Evolutionary conservation across 2,329 filamentous ascomycete species (phyloP).

Genomic region (Sporothrix sp.): DNA sequence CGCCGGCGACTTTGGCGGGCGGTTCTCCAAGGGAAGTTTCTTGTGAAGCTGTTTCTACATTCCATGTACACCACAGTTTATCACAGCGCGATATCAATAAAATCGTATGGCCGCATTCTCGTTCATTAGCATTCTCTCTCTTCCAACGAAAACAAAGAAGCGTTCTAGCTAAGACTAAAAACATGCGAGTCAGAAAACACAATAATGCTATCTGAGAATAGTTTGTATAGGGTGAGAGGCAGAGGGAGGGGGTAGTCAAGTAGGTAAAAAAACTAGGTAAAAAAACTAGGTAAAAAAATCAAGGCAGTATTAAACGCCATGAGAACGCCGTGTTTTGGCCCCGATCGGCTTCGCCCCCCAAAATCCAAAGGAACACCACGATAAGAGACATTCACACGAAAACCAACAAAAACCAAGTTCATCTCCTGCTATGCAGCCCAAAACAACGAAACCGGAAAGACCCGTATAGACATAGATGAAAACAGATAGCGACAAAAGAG

Average conservation of each 20-base stretch:
- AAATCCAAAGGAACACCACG: neutral
- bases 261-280: neutral
- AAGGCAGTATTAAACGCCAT: neutral
- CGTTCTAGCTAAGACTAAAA: neutral
- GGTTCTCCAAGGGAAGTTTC: conserved; percentile 69
- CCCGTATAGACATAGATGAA: neutral
- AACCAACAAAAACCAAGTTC: conserved; percentile 5
- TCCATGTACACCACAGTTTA: too few relatives aligned
- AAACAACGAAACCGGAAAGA: neutral
- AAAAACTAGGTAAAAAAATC: neutral
- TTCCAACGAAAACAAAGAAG: neutral
- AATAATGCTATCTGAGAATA: neutral
- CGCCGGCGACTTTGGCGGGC: conserved; percentile 69
- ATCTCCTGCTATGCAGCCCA: conserved; percentile 9
- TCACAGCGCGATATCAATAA: too few relatives aligned
- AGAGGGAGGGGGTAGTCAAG: neutral
- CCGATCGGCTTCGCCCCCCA: neutral
- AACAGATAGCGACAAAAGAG: neutral
- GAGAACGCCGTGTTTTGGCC: neutral
- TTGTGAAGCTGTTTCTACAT: too few relatives aligned
- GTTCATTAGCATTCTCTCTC: neutral
- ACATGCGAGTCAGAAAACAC: neutral
- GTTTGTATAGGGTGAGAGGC: neutral
- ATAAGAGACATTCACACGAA: neutral
- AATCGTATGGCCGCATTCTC: too few relatives aligned